Evolutionary conservation across 441 rosid genomes (phyloP), one percentile per base, ranked within the genome.

Genomic region (Pelargonium citronellum): DNA sequence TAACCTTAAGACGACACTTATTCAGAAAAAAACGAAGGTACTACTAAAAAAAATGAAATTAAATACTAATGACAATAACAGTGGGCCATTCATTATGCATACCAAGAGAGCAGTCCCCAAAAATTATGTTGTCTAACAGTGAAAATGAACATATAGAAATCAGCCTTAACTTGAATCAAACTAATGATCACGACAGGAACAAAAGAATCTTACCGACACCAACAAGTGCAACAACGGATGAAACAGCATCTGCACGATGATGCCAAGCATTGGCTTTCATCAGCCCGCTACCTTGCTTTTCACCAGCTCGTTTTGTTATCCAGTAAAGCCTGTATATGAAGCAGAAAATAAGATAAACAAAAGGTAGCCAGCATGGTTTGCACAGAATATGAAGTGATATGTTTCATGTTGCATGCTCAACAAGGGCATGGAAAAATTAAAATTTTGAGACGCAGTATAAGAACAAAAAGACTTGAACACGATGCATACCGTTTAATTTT

Each of bases 211-310:
- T 87, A 91, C 99, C 99, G 81, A 89, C 95, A 68, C 99, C 99
- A 75, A 94, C 75, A 61, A 94, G 90, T 53, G 97, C 94, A 79
- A 94, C 92, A 44, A 94, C 68, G 57, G 97, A 94, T 44, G 99
- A 94, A 75, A 94, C 78, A 15, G 97, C 99, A 87, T 94, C 95
- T 34, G 90, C 87, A 47, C 97, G 97, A 82, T 91, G 99, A 82
- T 94, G 99, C 99, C 99, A 94, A 64, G 99, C 99, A 84, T 91
- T 94, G 73, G 99, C 99, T 80, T 84, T 94, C 99, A 94, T 94
- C 69, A 94, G 80, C 62, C 91, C 94, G 82, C 99, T 94, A 53
- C 95, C 96, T 73, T 78, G 91, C 71, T 71, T 90, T 76, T 94
- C 97, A 71, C 90, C 97, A 60, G 90, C 97, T 85, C 79, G 84